Evolutionary conservation across 2,329 filamentous ascomycete genomes (phyloP).

Genomic region (Pseudogymnoascus sp.): DNA sequence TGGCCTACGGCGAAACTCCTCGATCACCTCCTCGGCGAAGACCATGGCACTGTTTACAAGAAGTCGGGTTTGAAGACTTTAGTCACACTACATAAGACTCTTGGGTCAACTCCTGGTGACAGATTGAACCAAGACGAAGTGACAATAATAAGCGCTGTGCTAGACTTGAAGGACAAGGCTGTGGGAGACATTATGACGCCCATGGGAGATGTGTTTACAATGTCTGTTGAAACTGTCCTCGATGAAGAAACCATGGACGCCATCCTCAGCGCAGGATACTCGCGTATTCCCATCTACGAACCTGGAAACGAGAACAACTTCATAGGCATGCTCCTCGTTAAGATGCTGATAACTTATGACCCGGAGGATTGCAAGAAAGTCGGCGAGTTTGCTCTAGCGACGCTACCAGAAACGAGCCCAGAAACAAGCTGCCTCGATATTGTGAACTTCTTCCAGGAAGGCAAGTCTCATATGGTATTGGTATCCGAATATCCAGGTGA

Average conservation of each 20-base stretch:
- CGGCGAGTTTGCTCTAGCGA: conserved; percentile 84
- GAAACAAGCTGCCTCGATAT: conserved; percentile 97
- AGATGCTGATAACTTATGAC: conserved; percentile 98
- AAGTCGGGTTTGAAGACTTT: conserved; percentile 92
- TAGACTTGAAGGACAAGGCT: conserved; percentile 93
- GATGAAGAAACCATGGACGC: conserved; percentile 92
- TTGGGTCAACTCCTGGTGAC: conserved; percentile 75
- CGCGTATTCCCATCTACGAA: conserved; percentile 87
- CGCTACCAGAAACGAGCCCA: conserved; percentile 86
- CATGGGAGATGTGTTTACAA: conserved; percentile 93
- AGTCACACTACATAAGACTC: conserved; percentile 74
- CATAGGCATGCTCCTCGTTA: conserved; percentile 95
- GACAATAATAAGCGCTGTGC: conserved; percentile 93
- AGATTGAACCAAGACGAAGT: conserved; percentile 95
- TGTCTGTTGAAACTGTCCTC: conserved; percentile 89
- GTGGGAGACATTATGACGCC: conserved; percentile 97
- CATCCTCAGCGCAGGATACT: conserved; percentile 90
- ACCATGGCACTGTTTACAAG: conserved; percentile 93
- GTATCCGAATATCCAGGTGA: conserved; percentile 89
- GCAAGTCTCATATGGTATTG: conserved; percentile 97
- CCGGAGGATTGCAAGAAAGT: conserved; percentile 86
- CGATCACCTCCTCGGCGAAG: conserved; percentile 81
- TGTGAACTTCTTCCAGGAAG: conserved; percentile 99
- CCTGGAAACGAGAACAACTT: conserved; percentile 80
- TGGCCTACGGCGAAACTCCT: conserved; percentile 93